Evolutionary conservation across 192 early-diverging fungal genomes (phyloP).

Genomic region (Chytriomyces confervae): DNA sequence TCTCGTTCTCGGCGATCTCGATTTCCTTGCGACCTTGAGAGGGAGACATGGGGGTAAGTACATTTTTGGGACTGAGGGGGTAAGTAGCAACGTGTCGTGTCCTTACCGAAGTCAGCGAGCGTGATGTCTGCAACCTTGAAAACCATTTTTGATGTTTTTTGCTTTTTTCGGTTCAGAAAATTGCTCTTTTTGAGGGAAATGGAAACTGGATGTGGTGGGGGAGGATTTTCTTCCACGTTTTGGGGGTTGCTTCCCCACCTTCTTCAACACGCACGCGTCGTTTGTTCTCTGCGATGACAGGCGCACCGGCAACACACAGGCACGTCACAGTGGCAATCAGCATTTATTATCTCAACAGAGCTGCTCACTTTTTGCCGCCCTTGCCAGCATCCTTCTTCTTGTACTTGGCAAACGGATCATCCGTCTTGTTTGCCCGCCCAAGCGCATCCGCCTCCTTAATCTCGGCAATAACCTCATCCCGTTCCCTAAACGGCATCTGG

Average conservation of each 20-base stretch:
- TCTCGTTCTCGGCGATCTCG: conserved; percentile 95
- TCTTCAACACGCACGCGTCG: no score
- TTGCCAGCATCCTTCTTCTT: conserved; percentile 49
- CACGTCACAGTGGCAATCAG: neutral
- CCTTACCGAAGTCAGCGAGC: conserved; percentile 85
- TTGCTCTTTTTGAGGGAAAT: no score
- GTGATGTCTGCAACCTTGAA: conserved; percentile 80
- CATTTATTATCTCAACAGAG: neutral
- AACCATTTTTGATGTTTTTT: conserved; percentile 30
- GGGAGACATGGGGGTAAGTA: neutral
- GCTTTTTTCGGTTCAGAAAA: conserved; percentile 7
- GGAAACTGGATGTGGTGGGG: no score
- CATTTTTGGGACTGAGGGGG: neutral
- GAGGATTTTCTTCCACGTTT: no score
- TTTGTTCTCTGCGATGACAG: no score
- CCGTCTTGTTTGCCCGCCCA: conserved; percentile 39
- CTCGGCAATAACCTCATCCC: conserved; percentile 40
- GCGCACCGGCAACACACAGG: no score
- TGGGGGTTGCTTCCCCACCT: no score
- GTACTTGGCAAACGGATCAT: conserved; percentile 61
- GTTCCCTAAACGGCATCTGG: conserved; percentile 77
- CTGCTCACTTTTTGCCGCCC: conserved; percentile 7
- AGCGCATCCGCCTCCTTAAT: conserved; percentile 26
- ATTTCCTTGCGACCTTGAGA: conserved; percentile 83
- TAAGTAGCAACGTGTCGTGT: neutral